Percentiles rank a stretch among this genome's conserved stretches.
phyloP scores from a whole-genome alignment of 192 early-diverging fungal species.

The Radiomyces spectabilis region DNA sequence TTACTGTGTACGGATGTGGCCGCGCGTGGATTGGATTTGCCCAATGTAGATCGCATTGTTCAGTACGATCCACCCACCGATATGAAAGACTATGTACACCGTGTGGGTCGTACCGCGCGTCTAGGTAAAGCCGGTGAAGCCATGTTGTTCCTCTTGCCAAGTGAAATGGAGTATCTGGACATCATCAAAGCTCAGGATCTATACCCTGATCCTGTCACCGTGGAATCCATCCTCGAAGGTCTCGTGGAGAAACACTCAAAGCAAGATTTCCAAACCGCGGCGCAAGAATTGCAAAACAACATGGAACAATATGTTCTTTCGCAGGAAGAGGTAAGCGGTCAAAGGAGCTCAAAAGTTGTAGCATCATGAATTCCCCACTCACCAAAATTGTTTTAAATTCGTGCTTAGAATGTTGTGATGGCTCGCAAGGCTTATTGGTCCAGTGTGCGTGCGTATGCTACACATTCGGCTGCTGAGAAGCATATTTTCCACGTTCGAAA shows the following conservation, averaged over 20 bases:
- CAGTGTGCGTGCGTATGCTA: slow-evolving; percentile 89
- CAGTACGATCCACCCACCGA: slow-evolving; percentile 98
- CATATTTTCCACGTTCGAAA: slow-evolving; percentile 93
- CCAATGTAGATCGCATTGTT: slow-evolving; percentile 84
- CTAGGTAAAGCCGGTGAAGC: slow-evolving; percentile 86
- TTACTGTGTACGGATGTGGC: slow-evolving; percentile 96
- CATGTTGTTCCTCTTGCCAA: slow-evolving; percentile 79
- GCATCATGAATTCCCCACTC: too few relatives aligned
- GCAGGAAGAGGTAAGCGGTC: slow-evolving; percentile 45
- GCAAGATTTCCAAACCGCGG: slow-evolving; percentile 38
- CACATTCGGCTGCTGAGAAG: slow-evolving; percentile 75
- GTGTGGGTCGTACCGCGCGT: slow-evolving; percentile 94
- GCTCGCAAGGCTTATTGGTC: slow-evolving; percentile 84
- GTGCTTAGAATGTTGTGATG: slow-evolving; percentile 34
- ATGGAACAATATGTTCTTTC: slow-evolving; percentile 71
- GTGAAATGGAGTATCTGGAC: slow-evolving; percentile 72
- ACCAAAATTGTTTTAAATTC: too few relatives aligned
- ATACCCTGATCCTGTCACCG: slow-evolving; percentile 34
- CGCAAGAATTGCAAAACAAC: slow-evolving; percentile 42
- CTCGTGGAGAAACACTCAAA: slow-evolving; percentile 49
- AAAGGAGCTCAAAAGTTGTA: too few relatives aligned
- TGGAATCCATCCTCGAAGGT: slow-evolving; percentile 53
- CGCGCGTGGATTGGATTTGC: slow-evolving; percentile 94
- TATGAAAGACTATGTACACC: slow-evolving; percentile 92
- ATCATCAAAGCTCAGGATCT: slow-evolving; percentile 61